Percentiles rank a stretch among this genome's conserved stretches.
Conservation (phyloP, 2,329 filamentous ascomycete genomes). For the Aspergillus tubingensis region DNA sequence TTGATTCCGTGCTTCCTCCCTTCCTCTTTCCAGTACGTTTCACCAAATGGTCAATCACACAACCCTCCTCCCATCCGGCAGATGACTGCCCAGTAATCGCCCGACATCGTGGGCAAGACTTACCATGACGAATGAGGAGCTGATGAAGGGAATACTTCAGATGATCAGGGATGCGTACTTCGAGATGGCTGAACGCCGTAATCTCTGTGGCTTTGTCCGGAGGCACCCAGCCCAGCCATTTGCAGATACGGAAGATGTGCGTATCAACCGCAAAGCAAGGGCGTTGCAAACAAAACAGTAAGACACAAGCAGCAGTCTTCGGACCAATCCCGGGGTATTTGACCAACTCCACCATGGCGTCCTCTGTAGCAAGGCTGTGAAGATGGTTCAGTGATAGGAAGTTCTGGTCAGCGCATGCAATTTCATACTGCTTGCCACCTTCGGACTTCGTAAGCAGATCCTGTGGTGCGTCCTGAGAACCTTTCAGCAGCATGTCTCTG, state of each 20-base stretch:
- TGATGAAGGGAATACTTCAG: conserved; percentile 66
- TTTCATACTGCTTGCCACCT: conserved; percentile 58
- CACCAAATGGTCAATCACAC: conserved; percentile 65
- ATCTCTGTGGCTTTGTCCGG: conserved; percentile 46
- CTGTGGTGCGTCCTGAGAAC: conserved; percentile 48
- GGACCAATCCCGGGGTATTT: conserved; percentile 65
- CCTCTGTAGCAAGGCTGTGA: conserved; percentile 56
- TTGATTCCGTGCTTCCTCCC: conserved; percentile 4
- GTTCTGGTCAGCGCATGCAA: conserved; percentile 58
- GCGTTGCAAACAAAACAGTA: conserved; percentile 65
- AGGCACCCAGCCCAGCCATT: conserved; percentile 65
- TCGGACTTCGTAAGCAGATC: conserved; percentile 44
- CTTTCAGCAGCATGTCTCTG: conserved; percentile 51
- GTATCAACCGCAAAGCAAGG: conserved; percentile 68
- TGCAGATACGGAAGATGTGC: conserved; percentile 64
- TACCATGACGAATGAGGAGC: conserved; percentile 64
- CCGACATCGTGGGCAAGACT: conserved; percentile 61
- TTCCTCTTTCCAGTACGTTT: conserved; percentile 57
- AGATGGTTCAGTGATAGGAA: conserved; percentile 67
- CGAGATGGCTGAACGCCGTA: conserved; percentile 61
- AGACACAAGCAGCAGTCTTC: conserved; percentile 67
- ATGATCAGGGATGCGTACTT: conserved; percentile 62
- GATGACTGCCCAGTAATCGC: conserved; percentile 63
- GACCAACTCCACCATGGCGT: conserved; percentile 60
- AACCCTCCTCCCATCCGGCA: conserved; percentile 64